Evolutionary conservation across 345 rosid genomes (phyloP).

Genomic region (Laguncularia racemosa): DNA sequence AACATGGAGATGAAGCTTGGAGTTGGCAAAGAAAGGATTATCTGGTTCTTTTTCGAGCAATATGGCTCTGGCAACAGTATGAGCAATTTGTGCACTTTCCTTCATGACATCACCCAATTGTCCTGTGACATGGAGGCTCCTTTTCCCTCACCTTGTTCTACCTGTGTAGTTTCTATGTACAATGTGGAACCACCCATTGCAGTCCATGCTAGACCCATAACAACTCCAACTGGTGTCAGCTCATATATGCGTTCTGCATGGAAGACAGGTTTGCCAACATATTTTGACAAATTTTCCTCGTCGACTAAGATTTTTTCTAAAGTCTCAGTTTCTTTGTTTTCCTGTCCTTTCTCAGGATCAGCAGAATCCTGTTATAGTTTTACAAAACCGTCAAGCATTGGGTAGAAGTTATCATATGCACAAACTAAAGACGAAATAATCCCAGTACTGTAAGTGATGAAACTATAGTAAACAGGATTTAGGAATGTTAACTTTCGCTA

Average conservation of each 20-base stretch:
- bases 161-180: slow-evolving; percentile 79
- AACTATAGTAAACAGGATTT: no score
- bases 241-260: slow-evolving; percentile 92
- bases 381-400: no score
- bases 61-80: slow-evolving; percentile 75
- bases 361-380: slow-evolving; percentile 29
- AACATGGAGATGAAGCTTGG: slow-evolving; percentile 96
- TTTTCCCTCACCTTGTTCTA: slow-evolving; percentile 90
- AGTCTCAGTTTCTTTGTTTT: slow-evolving; percentile 22
- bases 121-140: slow-evolving; percentile 79
- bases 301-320: slow-evolving; percentile 62
- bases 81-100: slow-evolving; percentile 96
- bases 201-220: slow-evolving; percentile 99
- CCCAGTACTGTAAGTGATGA: no score
- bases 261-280: slow-evolving; percentile 92
- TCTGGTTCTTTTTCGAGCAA: slow-evolving; percentile 60
- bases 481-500: no score
- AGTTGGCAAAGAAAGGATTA: slow-evolving; percentile 63
- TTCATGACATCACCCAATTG: slow-evolving; percentile 99
- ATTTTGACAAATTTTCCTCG: slow-evolving; percentile 59
- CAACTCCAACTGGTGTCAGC: slow-evolving; percentile 89
- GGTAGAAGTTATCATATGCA: no score
- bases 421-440: no score
- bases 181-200: slow-evolving; percentile 99
- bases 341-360: slow-evolving; percentile 26